Evolutionary conservation across 1,284 basidiomycete genomes (phyloP).

Genomic region (Schizopora paradoxa): DNA sequence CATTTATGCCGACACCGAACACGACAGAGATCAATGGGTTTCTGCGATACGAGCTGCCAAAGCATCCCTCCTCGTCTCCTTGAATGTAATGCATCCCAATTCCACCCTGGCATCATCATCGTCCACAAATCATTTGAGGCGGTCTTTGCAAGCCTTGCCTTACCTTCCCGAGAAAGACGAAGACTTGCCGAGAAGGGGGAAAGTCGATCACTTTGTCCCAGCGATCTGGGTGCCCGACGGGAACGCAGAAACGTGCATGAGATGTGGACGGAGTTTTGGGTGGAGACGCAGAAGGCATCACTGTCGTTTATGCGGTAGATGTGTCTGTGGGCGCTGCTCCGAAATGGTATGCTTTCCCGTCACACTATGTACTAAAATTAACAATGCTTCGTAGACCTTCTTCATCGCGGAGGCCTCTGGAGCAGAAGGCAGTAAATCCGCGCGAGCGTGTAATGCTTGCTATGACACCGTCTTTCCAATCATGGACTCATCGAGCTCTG

Average conservation of each 20-base stretch:
- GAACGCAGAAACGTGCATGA: slow-evolving; percentile 76
- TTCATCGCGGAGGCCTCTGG: slow-evolving; percentile 57
- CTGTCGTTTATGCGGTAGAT: slow-evolving; percentile 83
- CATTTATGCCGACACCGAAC: slow-evolving; percentile 52
- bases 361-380: neutral
- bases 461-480: slow-evolving; percentile 81
- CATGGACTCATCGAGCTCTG: slow-evolving; percentile 34
- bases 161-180: slow-evolving; percentile 50
- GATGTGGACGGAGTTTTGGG: slow-evolving; percentile 73
- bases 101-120: slow-evolving; percentile 75
- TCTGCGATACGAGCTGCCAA: slow-evolving; percentile 68
- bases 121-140: slow-evolving; percentile 67
- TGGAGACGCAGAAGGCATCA: slow-evolving; percentile 84
- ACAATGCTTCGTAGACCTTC: slow-evolving; percentile 54
- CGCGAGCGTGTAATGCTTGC: slow-evolving; percentile 80
- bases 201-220: slow-evolving; percentile 84
- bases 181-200: slow-evolving; percentile 38
- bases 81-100: slow-evolving; percentile 65
- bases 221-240: slow-evolving; percentile 91
- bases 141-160: slow-evolving; percentile 66
- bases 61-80: slow-evolving; percentile 56
- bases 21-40: slow-evolving; percentile 68
- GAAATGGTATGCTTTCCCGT: slow-evolving; percentile 47
- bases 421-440: slow-evolving; percentile 52
- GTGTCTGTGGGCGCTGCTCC: slow-evolving; percentile 84